Percentiles rank a stretch among this genome's conserved stretches.
Evolutionary conservation across 1,284 basidiomycete genomes (phyloP).

Genomic region (Cutaneotrichosporon cutaneum): DNA sequence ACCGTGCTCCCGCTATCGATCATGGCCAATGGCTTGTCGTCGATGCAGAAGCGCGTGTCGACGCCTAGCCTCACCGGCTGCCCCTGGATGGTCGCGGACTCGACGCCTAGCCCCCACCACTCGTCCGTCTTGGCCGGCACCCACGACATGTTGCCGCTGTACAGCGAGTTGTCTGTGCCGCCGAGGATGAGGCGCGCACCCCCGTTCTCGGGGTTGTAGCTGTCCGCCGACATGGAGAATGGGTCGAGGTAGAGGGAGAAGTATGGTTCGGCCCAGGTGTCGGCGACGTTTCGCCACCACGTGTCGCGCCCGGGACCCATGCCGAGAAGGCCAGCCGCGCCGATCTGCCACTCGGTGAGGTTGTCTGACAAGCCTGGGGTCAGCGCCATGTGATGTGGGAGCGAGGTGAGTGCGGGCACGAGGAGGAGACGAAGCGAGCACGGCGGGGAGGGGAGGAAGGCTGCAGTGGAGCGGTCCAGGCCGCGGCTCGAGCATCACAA

Average conservation of each 20-base stretch:
- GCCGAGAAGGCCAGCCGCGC: slow-evolving; percentile 43
- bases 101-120: slow-evolving; percentile 13
- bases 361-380: slow-evolving; percentile 2
- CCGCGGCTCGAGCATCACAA: no score
- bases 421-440: no score
- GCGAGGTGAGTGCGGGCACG: not conserved
- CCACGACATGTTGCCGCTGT: slow-evolving; percentile 9
- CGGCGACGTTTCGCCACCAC: not conserved
- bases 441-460: not conserved
- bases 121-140: not conserved
- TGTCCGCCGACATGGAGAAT: not conserved
- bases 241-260: slow-evolving; percentile 8
- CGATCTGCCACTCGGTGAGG: slow-evolving; percentile 46
- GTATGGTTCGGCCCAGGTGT: not conserved
- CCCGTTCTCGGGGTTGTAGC: not conserved
- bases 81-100: slow-evolving; percentile 9
- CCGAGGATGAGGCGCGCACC: slow-evolving; percentile 5
- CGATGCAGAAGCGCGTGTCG: not conserved
- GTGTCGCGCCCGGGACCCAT: not conserved
- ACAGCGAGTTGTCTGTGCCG: slow-evolving; percentile 5
- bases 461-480: no score
- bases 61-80: not conserved
- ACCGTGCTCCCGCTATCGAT: slow-evolving; percentile 1
- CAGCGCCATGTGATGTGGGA: not conserved
- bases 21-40: not conserved